A percentile compares a stretch with the other conserved stretches of the same genome.
Conservation (phyloP, 345 rosid genomes). For the Erysimum cheiranthoides region DNA sequence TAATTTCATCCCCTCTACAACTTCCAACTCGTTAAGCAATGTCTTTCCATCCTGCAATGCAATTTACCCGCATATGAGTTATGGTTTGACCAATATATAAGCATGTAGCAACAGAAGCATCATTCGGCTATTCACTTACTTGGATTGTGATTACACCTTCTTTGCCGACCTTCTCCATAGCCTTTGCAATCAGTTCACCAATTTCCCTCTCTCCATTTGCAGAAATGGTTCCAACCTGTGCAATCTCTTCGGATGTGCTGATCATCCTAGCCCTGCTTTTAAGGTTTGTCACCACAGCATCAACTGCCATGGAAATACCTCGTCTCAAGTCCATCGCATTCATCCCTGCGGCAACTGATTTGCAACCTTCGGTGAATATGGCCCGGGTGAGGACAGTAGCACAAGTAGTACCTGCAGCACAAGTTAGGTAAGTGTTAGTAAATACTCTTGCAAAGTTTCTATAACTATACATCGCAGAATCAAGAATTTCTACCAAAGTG, state of each 20-base stretch:
- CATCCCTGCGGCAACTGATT: constrained; percentile 99
- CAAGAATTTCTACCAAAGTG: neutral
- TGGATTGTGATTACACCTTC: constrained; percentile 97
- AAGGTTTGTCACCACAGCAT: constrained; percentile 81
- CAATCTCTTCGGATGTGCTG: constrained; percentile 96
- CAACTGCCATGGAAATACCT: constrained; percentile 96
- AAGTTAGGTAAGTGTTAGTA: neutral
- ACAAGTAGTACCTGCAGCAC: constrained; percentile 54
- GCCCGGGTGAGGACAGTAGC: constrained; percentile 91
- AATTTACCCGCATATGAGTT: neutral
- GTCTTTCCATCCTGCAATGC: constrained; percentile 88
- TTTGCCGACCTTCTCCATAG: constrained; percentile 98
- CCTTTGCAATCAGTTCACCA: constrained; percentile 95
- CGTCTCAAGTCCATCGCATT: constrained; percentile 95
- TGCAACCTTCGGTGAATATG: constrained; percentile 91
- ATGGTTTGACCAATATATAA: neutral
- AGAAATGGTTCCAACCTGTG: constrained; percentile 97
- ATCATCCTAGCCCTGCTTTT: constrained; percentile 93
- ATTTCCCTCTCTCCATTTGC: constrained; percentile 98
- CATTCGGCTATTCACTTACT: constrained; percentile 47
- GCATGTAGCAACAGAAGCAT: neutral
- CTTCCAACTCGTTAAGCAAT: constrained; percentile 85
- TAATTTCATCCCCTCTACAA: constrained; percentile 97
- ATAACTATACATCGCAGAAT: neutral
- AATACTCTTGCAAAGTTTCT: neutral